phyloP scores from a whole-genome alignment of 306 rosid species.

The Malus fusca region DNA sequence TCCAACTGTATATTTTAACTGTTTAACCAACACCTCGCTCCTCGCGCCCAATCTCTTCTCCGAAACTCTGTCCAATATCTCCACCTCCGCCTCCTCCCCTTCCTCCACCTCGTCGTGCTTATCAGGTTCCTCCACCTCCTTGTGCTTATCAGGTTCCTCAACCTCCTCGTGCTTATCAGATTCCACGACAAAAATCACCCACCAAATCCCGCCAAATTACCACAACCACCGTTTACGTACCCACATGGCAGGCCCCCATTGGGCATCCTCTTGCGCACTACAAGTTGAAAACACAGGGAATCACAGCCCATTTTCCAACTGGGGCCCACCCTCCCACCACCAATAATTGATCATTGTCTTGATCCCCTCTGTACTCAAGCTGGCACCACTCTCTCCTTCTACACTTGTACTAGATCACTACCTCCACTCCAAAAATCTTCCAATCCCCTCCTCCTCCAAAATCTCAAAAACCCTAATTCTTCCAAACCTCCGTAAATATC shows the following conservation, averaged over 20 bases:
- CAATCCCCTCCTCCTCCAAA: neutral
- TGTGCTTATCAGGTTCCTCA: neutral
- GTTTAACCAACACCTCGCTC: neutral
- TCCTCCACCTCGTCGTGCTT: neutral
- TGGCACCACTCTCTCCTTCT: constrained; percentile 38
- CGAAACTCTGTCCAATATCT: neutral
- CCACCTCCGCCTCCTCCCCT: neutral
- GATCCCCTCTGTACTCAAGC: constrained; percentile 55
- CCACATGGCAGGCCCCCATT: neutral
- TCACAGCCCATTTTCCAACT: neutral
- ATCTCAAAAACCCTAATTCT: constrained; percentile 11
- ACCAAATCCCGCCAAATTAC: neutral
- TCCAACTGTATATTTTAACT: neutral
- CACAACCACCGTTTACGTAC: neutral
- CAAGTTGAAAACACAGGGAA: neutral
- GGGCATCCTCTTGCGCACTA: fast-evolving
- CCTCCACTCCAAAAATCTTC: constrained; percentile 3
- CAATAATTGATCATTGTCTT: constrained; percentile 70
- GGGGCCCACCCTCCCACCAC: constrained; percentile 31
- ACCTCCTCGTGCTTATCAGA: neutral
- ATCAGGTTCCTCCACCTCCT: neutral
- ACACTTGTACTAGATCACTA: neutral
- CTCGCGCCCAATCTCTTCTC: neutral
- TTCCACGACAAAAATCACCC: neutral
- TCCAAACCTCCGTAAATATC: constrained; percentile 6